Evolutionary conservation across 768 basidiomycete species (phyloP).

Genomic region (Rhizopogon vesiculosus): DNA sequence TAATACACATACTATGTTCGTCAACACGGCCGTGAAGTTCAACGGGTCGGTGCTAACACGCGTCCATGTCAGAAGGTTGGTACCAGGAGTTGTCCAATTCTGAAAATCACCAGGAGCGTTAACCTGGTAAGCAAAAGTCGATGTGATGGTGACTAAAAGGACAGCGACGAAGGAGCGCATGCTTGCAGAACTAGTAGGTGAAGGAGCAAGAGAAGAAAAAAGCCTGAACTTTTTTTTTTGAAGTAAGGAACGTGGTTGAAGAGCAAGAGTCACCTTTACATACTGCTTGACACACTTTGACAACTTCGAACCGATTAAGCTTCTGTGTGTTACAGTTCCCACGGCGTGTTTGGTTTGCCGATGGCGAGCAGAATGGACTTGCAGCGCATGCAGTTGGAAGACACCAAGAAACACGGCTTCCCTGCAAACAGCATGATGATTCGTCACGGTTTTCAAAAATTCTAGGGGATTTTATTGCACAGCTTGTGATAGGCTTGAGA

Average conservation of each 20-base stretch:
- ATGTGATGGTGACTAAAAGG: conserved; percentile 47
- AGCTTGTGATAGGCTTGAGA: neutral
- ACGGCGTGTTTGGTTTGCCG: conserved; percentile 6
- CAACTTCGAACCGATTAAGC: conserved; percentile 2
- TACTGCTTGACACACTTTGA: conserved; percentile 3
- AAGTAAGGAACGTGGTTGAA: conserved; percentile 13
- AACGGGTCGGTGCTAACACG: conserved; percentile 60
- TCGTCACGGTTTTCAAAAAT: neutral
- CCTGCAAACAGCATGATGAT: neutral
- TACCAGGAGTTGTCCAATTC: conserved; percentile 56
- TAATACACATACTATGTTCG: conserved; percentile 46
- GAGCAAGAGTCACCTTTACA: conserved; percentile 3
- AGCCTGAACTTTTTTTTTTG: conserved; percentile 15
- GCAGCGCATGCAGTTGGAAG: neutral
- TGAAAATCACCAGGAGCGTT: conserved; percentile 39
- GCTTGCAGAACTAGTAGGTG: conserved; percentile 11
- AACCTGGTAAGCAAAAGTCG: conserved; percentile 62
- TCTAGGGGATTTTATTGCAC: neutral
- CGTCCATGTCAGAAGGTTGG: conserved; percentile 55
- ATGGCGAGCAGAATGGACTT: neutral
- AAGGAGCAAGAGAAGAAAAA: conserved; percentile 9
- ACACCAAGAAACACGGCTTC: neutral
- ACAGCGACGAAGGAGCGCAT: conserved; percentile 43
- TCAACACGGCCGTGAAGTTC: conserved; percentile 68
- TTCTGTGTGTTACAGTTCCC: conserved; percentile 11